Percentiles rank a stretch among this genome's conserved stretches.
Evolutionary conservation across 768 basidiomycete genomes (phyloP).

Genomic region (Pleurotus djamor): DNA sequence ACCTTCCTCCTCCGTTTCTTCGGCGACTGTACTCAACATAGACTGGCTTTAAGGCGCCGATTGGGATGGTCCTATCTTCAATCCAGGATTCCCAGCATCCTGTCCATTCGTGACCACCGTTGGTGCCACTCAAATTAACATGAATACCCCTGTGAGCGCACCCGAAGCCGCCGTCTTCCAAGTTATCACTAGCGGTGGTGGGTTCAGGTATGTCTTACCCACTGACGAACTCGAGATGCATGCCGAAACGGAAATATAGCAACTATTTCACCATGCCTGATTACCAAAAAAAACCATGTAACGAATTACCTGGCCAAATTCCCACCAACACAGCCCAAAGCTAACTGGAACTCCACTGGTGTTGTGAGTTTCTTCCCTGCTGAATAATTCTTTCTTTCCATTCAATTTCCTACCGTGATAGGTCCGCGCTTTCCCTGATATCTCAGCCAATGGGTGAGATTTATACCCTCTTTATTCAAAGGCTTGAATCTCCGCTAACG

Average conservation of each 20-base stretch:
- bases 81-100: constrained; percentile 28
- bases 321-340: constrained; percentile 15
- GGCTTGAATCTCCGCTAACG: neutral
- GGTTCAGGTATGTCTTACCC: constrained; percentile 17
- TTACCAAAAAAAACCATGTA: constrained; percentile 37
- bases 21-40: too few species aligned
- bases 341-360: constrained; percentile 28
- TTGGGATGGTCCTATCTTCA: constrained; percentile 22
- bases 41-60: neutral
- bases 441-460: constrained; percentile 39
- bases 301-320: constrained; percentile 29
- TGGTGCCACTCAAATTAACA: constrained; percentile 41
- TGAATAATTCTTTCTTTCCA: constrained; percentile 12
- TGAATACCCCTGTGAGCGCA: constrained; percentile 22
- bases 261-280: constrained; percentile 35
- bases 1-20: too few species aligned
- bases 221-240: neutral
- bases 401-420: constrained; percentile 10
- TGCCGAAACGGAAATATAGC: constrained; percentile 13
- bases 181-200: constrained; percentile 32
- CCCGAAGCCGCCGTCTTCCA: constrained; percentile 33
- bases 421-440: constrained; percentile 48
- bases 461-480: neutral
- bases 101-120: constrained; percentile 34
- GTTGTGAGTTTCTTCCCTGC: constrained; percentile 17